Conservation (phyloP, 176 grass and related monocot species). For the Cenchrus americanus region DNA sequence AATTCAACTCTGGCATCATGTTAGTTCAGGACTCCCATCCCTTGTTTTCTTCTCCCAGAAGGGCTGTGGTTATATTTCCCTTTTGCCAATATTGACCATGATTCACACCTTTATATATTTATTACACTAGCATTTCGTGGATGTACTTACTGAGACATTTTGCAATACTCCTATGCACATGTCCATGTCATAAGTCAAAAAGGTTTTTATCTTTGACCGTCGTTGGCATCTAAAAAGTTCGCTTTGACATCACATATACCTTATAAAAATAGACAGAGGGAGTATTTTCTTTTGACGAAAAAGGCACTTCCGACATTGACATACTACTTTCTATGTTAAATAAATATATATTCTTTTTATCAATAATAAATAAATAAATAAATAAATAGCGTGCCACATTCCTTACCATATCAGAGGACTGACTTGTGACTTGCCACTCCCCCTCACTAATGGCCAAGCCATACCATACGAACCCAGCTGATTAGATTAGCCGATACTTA, state of each 20-base stretch:
- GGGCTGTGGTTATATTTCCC: not conserved
- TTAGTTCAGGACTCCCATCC: not conserved
- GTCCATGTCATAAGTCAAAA: not conserved
- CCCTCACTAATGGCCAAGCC: not conserved
- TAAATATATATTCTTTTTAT: not conserved
- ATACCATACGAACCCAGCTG: not conserved
- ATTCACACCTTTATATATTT: not conserved
- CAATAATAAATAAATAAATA: not conserved
- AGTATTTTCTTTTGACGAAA: not conserved
- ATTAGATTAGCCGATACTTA: not conserved
- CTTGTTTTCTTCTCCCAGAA: not conserved
- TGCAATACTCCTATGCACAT: not conserved
- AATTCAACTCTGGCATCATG: not conserved
- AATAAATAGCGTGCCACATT: too few species aligned
- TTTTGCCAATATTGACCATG: not conserved
- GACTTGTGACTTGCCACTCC: slow-evolving; percentile 7
- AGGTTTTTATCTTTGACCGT: not conserved
- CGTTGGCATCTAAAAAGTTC: not conserved
- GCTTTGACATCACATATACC: not conserved
- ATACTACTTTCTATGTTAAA: not conserved
- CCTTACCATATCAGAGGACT: too few species aligned
- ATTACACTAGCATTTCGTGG: not conserved
- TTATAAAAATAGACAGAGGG: not conserved
- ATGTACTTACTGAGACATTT: not conserved
- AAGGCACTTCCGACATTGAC: not conserved